Base-by-base conservation (phyloP, 345 rosid genomes). In the Chamaenerion angustifolium region DNA sequence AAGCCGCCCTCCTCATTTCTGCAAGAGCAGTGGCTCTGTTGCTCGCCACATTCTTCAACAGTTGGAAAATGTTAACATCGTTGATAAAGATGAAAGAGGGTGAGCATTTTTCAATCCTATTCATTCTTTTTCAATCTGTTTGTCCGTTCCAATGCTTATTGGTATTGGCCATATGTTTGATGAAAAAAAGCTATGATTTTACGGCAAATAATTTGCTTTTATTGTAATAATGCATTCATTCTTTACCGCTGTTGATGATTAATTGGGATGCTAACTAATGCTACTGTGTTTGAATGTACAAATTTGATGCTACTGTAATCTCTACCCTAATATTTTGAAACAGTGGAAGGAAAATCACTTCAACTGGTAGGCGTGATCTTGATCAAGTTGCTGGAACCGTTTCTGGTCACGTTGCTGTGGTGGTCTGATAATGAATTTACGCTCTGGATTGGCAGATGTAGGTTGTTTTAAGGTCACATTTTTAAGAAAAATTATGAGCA, bases 341-440 rank as follows among this genome's bases (percentile, higher is more conserved):
- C 83, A 84, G 96, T 17, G 97, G 93, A 54, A 80, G 97, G 62
- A 78, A 16, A 68, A 88, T 88, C 60, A 84, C 95, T 8, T 88
- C 97, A 16, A 85, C 65, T 11, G 95, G 97, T 15, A 88, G 72
- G 49, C 58, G 97, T 43, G 97, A 88, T 72, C 86, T 88, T 41
- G 97, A 88, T 66, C 92, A 88, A 65, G 97, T 88, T 49, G 88
- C 97, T 7, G 92, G 97, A 11, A 88, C 84, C 61, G 97, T 88
- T 47, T 86, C 97, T 9, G 92, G 97, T 10, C 76, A 82, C 46
- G 76, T 78, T 40, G 78, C 71, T 16, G 71, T 71, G 58, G 71
- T 78, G 25, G 65, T 74, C 12, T 58, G 48, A 58, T 6, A 13
- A 5, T 6, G 0, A 8, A 12, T 21, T 13, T 27, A 8, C 13